Conservation (phyloP, 768 basidiomycete genomes). For the Exsudoporus frostii region DNA sequence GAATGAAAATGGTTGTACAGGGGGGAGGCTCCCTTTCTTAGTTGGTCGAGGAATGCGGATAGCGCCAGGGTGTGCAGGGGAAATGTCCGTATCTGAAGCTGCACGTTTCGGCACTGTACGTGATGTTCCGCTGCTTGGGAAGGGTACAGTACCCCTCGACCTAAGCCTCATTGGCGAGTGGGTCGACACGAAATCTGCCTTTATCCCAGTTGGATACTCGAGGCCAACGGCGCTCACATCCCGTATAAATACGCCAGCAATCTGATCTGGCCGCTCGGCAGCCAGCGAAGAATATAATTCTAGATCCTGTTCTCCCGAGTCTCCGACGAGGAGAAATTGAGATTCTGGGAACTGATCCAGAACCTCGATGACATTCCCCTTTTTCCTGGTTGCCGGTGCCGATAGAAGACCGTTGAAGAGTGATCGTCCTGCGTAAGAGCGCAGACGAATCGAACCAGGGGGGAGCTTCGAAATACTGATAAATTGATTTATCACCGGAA, state of each 20-base stretch:
- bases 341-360: constrained; percentile 71
- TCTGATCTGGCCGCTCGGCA: constrained; percentile 59
- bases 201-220: constrained; percentile 62
- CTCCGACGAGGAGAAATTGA: constrained; percentile 82
- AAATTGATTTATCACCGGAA: constrained; percentile 77
- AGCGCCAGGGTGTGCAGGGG: constrained; percentile 2
- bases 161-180: constrained; percentile 2
- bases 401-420: constrained; percentile 81
- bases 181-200: background rate
- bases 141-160: constrained; percentile 8
- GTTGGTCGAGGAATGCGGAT: constrained; percentile 14
- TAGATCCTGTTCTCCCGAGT: constrained; percentile 92
- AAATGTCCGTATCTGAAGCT: constrained; percentile 19
- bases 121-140: background rate
- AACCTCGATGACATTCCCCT: constrained; percentile 73
- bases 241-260: constrained; percentile 80
- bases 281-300: constrained; percentile 85
- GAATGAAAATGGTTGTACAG: constrained; percentile 8
- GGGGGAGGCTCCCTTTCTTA: constrained; percentile 13
- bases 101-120: constrained; percentile 15
- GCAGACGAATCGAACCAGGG: constrained; percentile 71
- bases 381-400: constrained; percentile 81
- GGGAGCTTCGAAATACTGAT: constrained; percentile 68
- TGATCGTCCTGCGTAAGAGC: constrained; percentile 81
- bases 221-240: constrained; percentile 54